Percentiles rank a stretch among this genome's conserved stretches.
phyloP scores from a whole-genome alignment of 1,284 basidiomycete genomes.

The Ceratobasidium papillatum region DNA sequence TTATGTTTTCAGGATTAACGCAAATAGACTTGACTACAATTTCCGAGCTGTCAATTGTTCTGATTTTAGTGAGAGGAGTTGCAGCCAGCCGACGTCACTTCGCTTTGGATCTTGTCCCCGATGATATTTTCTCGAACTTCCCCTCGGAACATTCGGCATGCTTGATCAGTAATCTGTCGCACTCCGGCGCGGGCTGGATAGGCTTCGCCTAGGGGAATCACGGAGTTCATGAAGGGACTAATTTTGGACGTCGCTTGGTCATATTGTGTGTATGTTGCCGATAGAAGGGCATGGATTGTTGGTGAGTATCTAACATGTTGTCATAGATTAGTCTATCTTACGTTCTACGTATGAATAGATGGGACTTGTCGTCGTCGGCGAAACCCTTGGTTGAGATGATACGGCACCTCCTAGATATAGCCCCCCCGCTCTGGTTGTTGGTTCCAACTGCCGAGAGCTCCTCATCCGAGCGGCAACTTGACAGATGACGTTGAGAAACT shows the following conservation, averaged over 20 bases:
- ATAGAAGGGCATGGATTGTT: not conserved
- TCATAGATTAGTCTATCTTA: not conserved
- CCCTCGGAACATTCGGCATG: slow-evolving; percentile 1
- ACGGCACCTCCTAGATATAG: not conserved
- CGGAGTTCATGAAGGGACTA: not conserved
- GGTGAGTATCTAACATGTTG: not conserved
- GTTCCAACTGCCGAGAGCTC: not conserved
- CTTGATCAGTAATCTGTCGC: not conserved
- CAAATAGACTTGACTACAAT: not conserved
- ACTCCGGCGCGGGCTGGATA: not conserved
- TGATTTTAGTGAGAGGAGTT: not conserved
- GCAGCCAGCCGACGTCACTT: not conserved
- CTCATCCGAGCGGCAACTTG: not conserved
- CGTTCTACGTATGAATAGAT: no score
- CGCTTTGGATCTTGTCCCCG: not conserved
- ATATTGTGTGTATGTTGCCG: not conserved
- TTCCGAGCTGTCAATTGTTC: not conserved
- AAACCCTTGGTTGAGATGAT: not conserved
- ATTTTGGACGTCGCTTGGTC: not conserved
- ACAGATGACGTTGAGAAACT: not conserved
- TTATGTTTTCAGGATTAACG: not conserved
- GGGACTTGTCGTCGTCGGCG: not conserved
- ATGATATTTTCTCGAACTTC: not conserved
- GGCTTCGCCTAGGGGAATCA: no score
- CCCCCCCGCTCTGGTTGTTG: not conserved